A percentile compares a stretch with the other conserved stretches of the same genome.
These are phyloP conservation scores for Prunella vulgaris DNA, from an alignment of 257 asterid species.

Conservation along the genomic window DNA sequence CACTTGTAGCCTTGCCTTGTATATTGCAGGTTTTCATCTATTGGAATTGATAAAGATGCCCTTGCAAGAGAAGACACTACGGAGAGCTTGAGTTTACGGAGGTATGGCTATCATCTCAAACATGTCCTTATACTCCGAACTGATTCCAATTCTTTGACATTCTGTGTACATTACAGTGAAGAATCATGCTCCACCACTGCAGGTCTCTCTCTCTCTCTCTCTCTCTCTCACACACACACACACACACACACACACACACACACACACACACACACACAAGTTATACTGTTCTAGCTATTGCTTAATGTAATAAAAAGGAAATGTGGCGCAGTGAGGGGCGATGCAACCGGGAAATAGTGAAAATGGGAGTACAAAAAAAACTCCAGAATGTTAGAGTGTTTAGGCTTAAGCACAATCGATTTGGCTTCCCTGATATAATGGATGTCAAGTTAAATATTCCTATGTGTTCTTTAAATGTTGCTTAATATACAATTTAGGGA, in stretches of 20 bases:
- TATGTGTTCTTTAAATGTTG: not conserved
- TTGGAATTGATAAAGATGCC: conserved; percentile 29
- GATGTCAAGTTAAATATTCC: conserved; percentile 29
- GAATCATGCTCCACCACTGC: conserved; percentile 71
- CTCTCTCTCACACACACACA: not conserved
- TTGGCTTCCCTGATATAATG: conserved; percentile 26
- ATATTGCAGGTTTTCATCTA: conserved; percentile 41
- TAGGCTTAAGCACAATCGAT: conserved; percentile 14
- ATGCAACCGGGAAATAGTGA: conserved; percentile 31
- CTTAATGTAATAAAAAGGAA: not conserved
- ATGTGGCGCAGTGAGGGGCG: conserved; percentile 41
- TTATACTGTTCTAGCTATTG: conserved; percentile 13
- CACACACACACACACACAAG: not conserved
- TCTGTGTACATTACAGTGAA: conserved; percentile 47
- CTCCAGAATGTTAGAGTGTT: not conserved
- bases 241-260: not conserved
- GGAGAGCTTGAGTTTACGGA: conserved; percentile 44
- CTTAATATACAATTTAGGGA: not conserved
- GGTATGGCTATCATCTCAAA: conserved; percentile 34
- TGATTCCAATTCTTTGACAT: conserved; percentile 16
- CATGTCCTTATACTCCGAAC: conserved; percentile 20
- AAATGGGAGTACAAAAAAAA: conserved; percentile 17
- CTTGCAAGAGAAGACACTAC: conserved; percentile 37
- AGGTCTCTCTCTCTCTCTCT: conserved; percentile 35
- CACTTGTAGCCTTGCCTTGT: conserved; percentile 15